Percentiles rank a stretch among this genome's conserved stretches.
Conservation (phyloP, 352 stramenopile species). For the Pythium scleroteichum region DNA sequence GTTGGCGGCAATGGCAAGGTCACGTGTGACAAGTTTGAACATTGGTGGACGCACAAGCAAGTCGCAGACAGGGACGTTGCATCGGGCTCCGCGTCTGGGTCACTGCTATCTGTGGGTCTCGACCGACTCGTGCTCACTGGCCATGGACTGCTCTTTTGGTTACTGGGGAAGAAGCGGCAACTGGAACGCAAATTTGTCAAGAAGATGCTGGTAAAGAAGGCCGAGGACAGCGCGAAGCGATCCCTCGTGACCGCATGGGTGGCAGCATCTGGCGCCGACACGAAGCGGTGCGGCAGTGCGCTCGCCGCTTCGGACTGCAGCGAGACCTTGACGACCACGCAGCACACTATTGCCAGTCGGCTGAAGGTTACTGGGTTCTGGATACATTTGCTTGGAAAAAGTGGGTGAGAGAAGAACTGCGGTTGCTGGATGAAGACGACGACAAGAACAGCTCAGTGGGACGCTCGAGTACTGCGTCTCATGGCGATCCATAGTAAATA, state of each 20-base stretch:
- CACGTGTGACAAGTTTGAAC: conserved; percentile 38
- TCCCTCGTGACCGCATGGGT: conserved; percentile 19
- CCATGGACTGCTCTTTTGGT: conserved; percentile 47
- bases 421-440: conserved; percentile 27
- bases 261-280: conserved; percentile 16
- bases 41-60: conserved; percentile 38
- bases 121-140: conserved; percentile 43
- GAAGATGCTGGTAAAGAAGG: conserved; percentile 39
- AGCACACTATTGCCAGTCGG: not conserved
- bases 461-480: not conserved
- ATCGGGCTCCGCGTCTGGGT: conserved; percentile 35
- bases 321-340: conserved; percentile 43
- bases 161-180: conserved; percentile 44
- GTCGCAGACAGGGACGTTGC: not conserved
- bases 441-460: not conserved
- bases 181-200: conserved; percentile 56
- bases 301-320: conserved; percentile 36
- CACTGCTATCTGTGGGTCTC: conserved; percentile 36
- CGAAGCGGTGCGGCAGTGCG: conserved; percentile 34
- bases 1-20: conserved; percentile 33
- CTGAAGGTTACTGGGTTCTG: conserved; percentile 21
- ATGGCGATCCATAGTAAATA: not conserved
- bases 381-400: conserved; percentile 40
- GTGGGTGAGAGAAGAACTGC: conserved; percentile 50
- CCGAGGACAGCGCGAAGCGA: conserved; percentile 34